A percentile compares a stretch with the other conserved stretches of the same genome.
Conservation (phyloP, 73 alveolate genomes). For the Tetrahymena malaccensis region DNA sequence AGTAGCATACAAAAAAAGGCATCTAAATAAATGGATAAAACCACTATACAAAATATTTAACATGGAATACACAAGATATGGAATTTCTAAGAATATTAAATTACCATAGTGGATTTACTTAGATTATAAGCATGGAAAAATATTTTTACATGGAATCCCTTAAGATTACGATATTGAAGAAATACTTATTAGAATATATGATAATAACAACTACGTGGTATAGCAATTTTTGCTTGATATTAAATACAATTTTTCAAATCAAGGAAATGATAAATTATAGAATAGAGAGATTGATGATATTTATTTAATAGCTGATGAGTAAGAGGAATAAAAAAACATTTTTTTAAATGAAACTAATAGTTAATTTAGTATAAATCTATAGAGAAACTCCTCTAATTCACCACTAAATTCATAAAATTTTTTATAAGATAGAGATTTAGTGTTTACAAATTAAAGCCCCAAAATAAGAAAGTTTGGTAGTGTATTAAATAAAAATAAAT, state of each 20-base stretch:
- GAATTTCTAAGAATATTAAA: not conserved
- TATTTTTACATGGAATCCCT: not conserved
- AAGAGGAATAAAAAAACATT: too few species aligned
- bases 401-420: too few species aligned
- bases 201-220: not conserved
- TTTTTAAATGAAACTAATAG: too few species aligned
- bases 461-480: too few species aligned
- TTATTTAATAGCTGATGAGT: too few species aligned
- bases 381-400: too few species aligned
- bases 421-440: too few species aligned
- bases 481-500: too few species aligned
- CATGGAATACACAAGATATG: not conserved
- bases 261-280: too few species aligned
- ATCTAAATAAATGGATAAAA: not conserved
- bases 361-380: too few species aligned
- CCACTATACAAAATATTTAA: not conserved
- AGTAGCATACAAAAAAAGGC: not conserved
- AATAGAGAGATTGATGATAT: too few species aligned
- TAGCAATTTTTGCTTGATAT: not conserved
- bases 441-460: too few species aligned
- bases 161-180: not conserved
- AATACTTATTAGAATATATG: not conserved
- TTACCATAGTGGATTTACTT: not conserved
- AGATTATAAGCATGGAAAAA: not conserved
- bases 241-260: not conserved